phyloP scores from a whole-genome alignment of 208 protist species.

The Acanthamoeba sp. region DNA sequence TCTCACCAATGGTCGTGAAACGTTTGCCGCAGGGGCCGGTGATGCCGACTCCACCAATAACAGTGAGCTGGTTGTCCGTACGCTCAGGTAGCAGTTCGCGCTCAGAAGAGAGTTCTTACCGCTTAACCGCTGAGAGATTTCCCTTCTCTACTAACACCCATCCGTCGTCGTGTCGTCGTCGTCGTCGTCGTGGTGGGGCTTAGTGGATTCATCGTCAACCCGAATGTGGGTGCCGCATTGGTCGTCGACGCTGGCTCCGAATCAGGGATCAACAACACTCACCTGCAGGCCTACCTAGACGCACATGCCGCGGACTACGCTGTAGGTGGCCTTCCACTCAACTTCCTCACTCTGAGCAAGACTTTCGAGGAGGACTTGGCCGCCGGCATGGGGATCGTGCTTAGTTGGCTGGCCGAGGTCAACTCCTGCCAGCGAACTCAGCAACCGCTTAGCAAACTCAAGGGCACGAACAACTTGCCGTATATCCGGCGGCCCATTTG shows the following conservation, averaged over 20 bases:
- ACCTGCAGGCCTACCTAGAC: neutral
- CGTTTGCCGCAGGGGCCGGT: neutral
- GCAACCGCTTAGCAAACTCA: conserved; percentile 19
- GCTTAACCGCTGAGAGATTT: too few relatives aligned
- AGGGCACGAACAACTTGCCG: conserved; percentile 21
- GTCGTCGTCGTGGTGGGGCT: too few relatives aligned
- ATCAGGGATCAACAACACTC: neutral
- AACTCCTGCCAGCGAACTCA: neutral
- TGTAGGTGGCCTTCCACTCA: neutral
- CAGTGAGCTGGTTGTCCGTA: conserved; percentile 35
- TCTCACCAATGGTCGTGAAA: neutral
- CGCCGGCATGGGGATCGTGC: neutral
- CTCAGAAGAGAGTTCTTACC: too few relatives aligned
- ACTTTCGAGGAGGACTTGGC: neutral
- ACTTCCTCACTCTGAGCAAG: neutral
- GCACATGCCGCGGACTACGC: neutral
- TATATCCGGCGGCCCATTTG: too few relatives aligned
- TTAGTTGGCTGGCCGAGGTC: neutral
- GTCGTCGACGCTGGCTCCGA: conserved; percentile 38
- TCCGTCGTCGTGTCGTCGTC: too few relatives aligned
- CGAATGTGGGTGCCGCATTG: conserved; percentile 76
- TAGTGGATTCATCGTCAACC: conserved; percentile 64
- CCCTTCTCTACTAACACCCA: too few relatives aligned
- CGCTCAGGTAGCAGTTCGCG: conserved; percentile 55
- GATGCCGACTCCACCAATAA: conserved; percentile 49